Evolutionary conservation across 2,329 filamentous ascomycete genomes (phyloP).

Genomic region (Huntiella omanensis): DNA sequence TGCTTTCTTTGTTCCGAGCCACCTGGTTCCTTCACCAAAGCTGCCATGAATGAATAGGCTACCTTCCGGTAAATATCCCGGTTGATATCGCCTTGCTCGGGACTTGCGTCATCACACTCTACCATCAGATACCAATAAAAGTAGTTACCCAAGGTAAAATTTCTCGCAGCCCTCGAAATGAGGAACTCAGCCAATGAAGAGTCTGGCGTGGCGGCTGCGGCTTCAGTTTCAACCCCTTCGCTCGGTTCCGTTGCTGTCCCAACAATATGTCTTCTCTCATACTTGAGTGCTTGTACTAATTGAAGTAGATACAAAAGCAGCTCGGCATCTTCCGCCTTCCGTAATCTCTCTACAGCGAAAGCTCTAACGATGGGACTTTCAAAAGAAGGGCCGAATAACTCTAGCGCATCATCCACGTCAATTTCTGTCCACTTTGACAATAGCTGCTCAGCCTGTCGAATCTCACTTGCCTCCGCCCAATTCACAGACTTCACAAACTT

Average conservation of each 20-base stretch:
- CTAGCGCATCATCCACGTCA: slow-evolving; percentile 88
- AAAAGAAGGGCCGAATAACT: slow-evolving; percentile 81
- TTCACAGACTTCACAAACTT: slow-evolving; percentile 98
- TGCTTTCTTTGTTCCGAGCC: slow-evolving; percentile 58
- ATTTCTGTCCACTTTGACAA: slow-evolving; percentile 91
- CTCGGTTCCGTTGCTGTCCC: not conserved
- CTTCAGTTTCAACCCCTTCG: not conserved
- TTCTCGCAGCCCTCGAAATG: slow-evolving; percentile 69
- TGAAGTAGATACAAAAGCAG: slow-evolving; percentile 81
- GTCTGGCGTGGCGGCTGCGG: slow-evolving; percentile 22
- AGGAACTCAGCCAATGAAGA: slow-evolving; percentile 81
- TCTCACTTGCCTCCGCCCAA: slow-evolving; percentile 73
- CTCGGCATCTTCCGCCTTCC: slow-evolving; percentile 85
- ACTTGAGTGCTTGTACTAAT: slow-evolving; percentile 88
- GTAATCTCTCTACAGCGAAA: slow-evolving; percentile 79
- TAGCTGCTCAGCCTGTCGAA: slow-evolving; percentile 74
- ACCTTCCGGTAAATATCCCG: slow-evolving; percentile 81
- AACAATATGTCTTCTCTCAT: slow-evolving; percentile 48
- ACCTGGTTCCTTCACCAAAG: slow-evolving; percentile 52
- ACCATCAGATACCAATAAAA: slow-evolving; percentile 98
- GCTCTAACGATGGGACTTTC: slow-evolving; percentile 75
- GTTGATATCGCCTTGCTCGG: slow-evolving; percentile 54
- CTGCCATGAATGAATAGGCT: slow-evolving; percentile 88
- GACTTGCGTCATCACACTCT: slow-evolving; percentile 73
- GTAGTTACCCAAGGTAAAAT: slow-evolving; percentile 83